These are phyloP conservation scores for Ophiocordyceps australis DNA, from an alignment of 2,329 filamentous ascomycete genomes.

Conservation along the genomic window DNA sequence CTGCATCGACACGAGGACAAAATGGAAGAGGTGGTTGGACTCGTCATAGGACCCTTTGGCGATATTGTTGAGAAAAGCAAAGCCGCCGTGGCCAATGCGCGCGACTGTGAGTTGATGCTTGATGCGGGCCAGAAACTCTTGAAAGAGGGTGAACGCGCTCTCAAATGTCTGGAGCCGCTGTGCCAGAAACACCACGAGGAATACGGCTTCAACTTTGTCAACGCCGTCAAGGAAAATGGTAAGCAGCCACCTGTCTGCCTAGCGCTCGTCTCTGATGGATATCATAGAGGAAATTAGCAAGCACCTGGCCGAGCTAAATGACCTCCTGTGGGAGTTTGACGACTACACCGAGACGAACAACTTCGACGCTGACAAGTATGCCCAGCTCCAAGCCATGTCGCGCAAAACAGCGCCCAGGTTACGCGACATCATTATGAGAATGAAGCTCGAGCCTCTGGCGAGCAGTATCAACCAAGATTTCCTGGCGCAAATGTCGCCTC, in stretches of 20 bases:
- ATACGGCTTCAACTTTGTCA: slow-evolving; percentile 28
- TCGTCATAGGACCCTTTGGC: slow-evolving; percentile 30
- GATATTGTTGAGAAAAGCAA: slow-evolving; percentile 34
- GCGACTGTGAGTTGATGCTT: slow-evolving; percentile 24
- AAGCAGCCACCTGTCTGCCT: slow-evolving; percentile 9
- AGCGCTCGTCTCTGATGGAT: neutral
- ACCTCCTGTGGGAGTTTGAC: slow-evolving; percentile 38
- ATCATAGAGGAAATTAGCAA: slow-evolving; percentile 27
- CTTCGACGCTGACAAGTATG: slow-evolving; percentile 31
- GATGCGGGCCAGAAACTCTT: slow-evolving; percentile 27
- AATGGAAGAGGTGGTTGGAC: slow-evolving; percentile 22
- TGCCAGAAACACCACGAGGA: slow-evolving; percentile 28
- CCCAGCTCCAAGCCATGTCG: slow-evolving; percentile 26
- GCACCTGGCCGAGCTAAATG: slow-evolving; percentile 26
- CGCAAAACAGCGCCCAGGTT: slow-evolving; percentile 29
- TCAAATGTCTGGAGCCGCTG: slow-evolving; percentile 31
- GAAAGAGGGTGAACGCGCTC: slow-evolving; percentile 27
- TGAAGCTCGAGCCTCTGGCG: slow-evolving; percentile 26
- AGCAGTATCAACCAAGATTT: slow-evolving; percentile 10
- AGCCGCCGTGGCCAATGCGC: slow-evolving; percentile 26
- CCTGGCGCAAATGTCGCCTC: slow-evolving; percentile 10
- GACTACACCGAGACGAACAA: slow-evolving; percentile 29
- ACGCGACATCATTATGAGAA: slow-evolving; percentile 30
- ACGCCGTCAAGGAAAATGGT: slow-evolving; percentile 36
- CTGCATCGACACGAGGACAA: no score